Evolutionary conservation across 139 green algal genomes (phyloP).

Genomic region (Edaphochlamys debaryana): DNA sequence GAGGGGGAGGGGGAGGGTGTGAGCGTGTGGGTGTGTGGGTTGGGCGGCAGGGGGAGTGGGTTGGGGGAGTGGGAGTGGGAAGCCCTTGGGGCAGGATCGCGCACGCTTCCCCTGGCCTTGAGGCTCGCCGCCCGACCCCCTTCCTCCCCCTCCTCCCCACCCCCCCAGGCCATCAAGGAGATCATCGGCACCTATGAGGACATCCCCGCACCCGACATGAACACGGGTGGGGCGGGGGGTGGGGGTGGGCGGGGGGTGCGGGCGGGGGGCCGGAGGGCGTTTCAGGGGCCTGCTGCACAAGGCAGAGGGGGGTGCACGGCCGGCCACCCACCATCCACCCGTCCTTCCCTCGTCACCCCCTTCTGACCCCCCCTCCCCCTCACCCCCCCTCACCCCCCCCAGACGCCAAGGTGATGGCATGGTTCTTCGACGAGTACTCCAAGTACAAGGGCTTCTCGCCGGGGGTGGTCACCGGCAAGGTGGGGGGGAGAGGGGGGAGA

Average conservation of each 20-base stretch:
- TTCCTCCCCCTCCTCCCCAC: not conserved
- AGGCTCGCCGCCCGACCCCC: not conserved
- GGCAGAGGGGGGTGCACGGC: too few species aligned
- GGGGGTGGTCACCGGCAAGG: constrained; percentile 89
- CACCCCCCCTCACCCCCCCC: not conserved
- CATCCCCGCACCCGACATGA: constrained; percentile 93
- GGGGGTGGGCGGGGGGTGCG: too few species aligned
- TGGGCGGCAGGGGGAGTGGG: not conserved
- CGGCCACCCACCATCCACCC: too few species aligned
- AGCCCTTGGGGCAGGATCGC: too few species aligned
- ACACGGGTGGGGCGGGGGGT: constrained; percentile 71
- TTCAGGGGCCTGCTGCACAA: too few species aligned
- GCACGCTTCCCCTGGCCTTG: not conserved
- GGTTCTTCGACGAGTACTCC: constrained; percentile 93
- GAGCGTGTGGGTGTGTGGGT: too few species aligned
- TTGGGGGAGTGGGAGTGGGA: not conserved
- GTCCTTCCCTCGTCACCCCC: too few species aligned
- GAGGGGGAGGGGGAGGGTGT: not conserved
- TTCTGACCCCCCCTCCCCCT: not conserved
- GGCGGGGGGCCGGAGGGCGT: too few species aligned
- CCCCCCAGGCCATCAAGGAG: constrained; percentile 78
- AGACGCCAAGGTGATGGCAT: constrained; percentile 55
- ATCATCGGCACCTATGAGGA: constrained; percentile 87
- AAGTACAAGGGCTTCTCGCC: constrained; percentile 89
- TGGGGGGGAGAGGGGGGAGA: not conserved